Conservation (phyloP, 2,329 filamentous ascomycete genomes). For the Fusarium oxysporum region DNA sequence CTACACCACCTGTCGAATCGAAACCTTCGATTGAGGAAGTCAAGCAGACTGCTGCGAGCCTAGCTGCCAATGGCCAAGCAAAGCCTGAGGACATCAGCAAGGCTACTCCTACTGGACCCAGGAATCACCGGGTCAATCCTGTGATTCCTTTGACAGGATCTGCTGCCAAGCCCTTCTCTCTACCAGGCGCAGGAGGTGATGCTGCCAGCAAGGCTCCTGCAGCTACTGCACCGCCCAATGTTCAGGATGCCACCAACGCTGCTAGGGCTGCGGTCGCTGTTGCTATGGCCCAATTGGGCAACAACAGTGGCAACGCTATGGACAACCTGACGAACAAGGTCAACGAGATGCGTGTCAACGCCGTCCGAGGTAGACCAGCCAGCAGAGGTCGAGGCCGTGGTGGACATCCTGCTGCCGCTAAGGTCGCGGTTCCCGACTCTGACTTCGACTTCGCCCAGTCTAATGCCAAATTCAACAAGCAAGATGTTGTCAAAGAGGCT, state of each 20-base stretch:
- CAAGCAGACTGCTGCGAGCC: conserved; percentile 58
- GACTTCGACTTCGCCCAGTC: conserved; percentile 88
- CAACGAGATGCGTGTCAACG: conserved; percentile 77
- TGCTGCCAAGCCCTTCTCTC: conserved; percentile 53
- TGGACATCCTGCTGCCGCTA: conserved; percentile 62
- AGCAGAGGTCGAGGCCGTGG: conserved; percentile 64
- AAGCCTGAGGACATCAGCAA: conserved; percentile 53
- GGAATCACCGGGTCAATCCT: conserved; percentile 68
- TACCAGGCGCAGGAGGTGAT: conserved; percentile 46
- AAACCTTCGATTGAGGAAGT: conserved; percentile 68
- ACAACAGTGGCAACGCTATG: conserved; percentile 61
- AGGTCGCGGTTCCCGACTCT: conserved; percentile 87
- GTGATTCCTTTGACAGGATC: conserved; percentile 72
- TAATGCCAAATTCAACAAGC: conserved; percentile 62
- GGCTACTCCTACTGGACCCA: conserved; percentile 61
- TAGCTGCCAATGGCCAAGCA: conserved; percentile 52
- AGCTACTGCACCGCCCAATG: conserved; percentile 53
- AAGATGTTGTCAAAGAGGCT: conserved; percentile 82
- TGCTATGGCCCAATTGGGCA: conserved; percentile 78
- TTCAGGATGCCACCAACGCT: conserved; percentile 77
- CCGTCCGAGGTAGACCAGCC: conserved; percentile 59
- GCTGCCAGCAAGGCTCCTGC: conserved; percentile 53
- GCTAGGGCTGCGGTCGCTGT: conserved; percentile 83
- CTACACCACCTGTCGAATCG: conserved; percentile 74
- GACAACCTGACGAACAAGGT: conserved; percentile 81